Base-by-base conservation (phyloP, 2,329 filamentous ascomycete species). In the Dactylellina parvicollis region DNA sequence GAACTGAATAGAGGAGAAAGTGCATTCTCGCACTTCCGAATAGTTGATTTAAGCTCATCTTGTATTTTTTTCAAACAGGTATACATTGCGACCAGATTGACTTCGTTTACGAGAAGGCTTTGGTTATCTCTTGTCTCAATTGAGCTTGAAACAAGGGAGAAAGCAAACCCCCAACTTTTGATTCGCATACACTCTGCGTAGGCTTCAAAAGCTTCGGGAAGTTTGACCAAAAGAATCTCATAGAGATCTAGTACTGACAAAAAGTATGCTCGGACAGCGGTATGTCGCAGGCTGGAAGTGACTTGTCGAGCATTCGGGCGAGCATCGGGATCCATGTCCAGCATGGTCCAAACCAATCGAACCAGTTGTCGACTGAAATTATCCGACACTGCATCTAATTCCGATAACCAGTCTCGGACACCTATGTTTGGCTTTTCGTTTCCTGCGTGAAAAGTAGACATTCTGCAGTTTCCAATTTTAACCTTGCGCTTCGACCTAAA, bases 181-280 rank as follows among this genome's bases (percentile, higher is more conserved):
- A 67, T 59, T 18, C 54, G 34, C 44, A 32, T 67, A n/a, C 32
- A 67, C 22, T 67, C 62, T n/a, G 54, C 44, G n/a, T 67, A 67
- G 5, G 62, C 62, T 44, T 67, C 62, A 14, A 67, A 67, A 18
- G 62, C 59, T 16, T 44, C 42, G 5, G 26, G 24, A 4, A 59
- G 8, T n/a, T 60, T 52, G n/a, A 12, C 30, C 2, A 44, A 16
- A 20, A 67, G 32, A 5, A 1, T 49, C 7, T 59, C 30, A 22
- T 67, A 67, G 20, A 67, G 62, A 16, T 36, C n/a, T n/a, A 12
- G 16, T 14, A 67, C 54, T 3, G 36, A 60, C 4, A 22, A 44
- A 20, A 59, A 67, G n/a, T 59, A 44, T 2, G 54, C 34, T 28
- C 38, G 54, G 8, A 60, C 46, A 2, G 54, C 20, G 9, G 36